These are phyloP conservation scores for Hondaea fermentalgiana DNA, from an alignment of 108 stramenopile species.

Conservation along the genomic window DNA sequence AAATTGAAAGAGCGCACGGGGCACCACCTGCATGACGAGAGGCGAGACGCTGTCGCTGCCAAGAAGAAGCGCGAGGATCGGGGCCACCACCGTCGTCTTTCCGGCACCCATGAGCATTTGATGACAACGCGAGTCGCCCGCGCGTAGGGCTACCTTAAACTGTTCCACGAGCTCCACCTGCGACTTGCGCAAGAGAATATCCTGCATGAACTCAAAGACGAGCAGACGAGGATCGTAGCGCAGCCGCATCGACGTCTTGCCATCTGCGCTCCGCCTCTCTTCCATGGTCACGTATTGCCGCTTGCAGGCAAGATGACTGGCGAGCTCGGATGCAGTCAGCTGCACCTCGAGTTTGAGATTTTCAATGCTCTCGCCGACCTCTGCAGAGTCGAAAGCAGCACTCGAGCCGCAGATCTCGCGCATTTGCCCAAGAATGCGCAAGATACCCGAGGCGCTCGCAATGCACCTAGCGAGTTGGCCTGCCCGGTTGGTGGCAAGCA, in stretches of 20 bases:
- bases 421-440: neutral
- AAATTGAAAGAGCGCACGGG: neutral
- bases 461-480: neutral
- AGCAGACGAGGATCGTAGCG: conserved; percentile 30
- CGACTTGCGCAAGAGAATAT: conserved; percentile 20
- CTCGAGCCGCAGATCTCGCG: neutral
- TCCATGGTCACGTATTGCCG: conserved; percentile 1
- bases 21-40: conserved; percentile 28
- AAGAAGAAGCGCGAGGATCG: conserved; percentile 24
- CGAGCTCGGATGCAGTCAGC: neutral
- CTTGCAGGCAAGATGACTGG: neutral
- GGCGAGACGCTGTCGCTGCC: conserved; percentile 15
- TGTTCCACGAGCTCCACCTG: conserved; percentile 27
- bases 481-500: neutral
- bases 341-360: conserved; percentile 13
- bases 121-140: conserved; percentile 4
- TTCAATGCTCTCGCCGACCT: neutral
- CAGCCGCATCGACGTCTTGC: neutral
- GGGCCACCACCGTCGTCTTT: conserved; percentile 36
- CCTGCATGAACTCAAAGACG: conserved; percentile 32
- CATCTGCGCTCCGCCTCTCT: neutral
- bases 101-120: conserved; percentile 43
- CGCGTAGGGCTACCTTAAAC: neutral
- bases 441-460: neutral
- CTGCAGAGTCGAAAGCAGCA: neutral